Conservation (phyloP, 495 filamentous ascomycete species). For the Endocarpon pusillum region DNA sequence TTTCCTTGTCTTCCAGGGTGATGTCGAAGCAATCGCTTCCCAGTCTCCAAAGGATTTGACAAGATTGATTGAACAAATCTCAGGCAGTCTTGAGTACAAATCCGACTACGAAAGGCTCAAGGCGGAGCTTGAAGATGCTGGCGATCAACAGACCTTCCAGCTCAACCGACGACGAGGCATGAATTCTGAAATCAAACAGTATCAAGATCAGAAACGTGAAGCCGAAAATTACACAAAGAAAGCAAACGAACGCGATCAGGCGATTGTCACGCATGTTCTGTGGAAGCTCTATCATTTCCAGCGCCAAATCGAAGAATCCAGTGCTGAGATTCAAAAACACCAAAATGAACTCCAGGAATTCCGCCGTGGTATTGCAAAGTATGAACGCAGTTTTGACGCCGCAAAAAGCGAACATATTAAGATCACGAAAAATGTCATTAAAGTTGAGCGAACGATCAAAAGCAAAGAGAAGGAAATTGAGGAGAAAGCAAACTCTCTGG, state of each 20-base stretch:
- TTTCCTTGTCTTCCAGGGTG: constrained; percentile 95
- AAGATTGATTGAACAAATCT: constrained; percentile 90
- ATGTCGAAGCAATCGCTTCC: constrained; percentile 93
- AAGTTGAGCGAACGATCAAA: constrained; percentile 67
- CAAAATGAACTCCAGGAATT: constrained; percentile 94
- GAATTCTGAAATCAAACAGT: constrained; percentile 95
- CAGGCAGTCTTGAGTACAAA: constrained; percentile 89
- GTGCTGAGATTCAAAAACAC: constrained; percentile 77
- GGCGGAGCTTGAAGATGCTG: constrained; percentile 65
- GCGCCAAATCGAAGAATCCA: constrained; percentile 77
- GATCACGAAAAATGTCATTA: constrained; percentile 60
- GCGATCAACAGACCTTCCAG: constrained; percentile 73
- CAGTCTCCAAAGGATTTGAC: constrained; percentile 92
- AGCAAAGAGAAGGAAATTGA: constrained; percentile 79
- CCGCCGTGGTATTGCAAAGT: constrained; percentile 71
- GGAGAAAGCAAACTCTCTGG: constrained; percentile 63
- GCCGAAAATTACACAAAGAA: constrained; percentile 83
- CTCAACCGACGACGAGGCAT: constrained; percentile 79
- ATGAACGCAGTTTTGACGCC: constrained; percentile 63
- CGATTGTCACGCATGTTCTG: constrained; percentile 82
- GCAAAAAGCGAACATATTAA: constrained; percentile 75
- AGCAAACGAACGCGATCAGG: constrained; percentile 75
- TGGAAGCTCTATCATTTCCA: constrained; percentile 98
- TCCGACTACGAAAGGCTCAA: constrained; percentile 84
- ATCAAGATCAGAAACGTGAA: constrained; percentile 91